These are phyloP conservation scores for Solanum corneliomulleri DNA, from an alignment of 257 asterid genomes.

Conservation along the genomic window DNA sequence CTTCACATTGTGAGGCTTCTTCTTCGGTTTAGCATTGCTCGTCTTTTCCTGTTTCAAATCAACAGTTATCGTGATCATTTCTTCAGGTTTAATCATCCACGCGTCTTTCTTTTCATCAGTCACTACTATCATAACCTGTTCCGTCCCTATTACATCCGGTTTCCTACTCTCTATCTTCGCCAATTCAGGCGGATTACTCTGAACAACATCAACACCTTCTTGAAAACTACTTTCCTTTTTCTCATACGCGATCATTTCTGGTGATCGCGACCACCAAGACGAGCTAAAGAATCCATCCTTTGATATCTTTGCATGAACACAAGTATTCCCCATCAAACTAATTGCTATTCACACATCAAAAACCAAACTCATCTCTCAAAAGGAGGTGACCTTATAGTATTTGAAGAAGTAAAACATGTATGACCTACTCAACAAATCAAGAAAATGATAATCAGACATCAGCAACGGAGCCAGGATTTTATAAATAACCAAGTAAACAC, in stretches of 20 bases:
- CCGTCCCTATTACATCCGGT: not conserved
- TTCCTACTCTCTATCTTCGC: constrained; percentile 14
- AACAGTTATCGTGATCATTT: not conserved
- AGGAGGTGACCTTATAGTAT: not conserved
- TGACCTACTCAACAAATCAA: not conserved
- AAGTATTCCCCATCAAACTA: constrained; percentile 19
- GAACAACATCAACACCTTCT: constrained; percentile 4
- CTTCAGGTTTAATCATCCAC: constrained; percentile 9
- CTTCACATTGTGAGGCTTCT: constrained; percentile 36
- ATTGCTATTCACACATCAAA: not conserved
- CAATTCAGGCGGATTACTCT: constrained; percentile 25
- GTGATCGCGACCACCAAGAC: constrained; percentile 5
- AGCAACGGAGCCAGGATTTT: not conserved
- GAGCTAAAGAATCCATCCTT: constrained; percentile 12
- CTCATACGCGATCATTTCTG: not conserved
- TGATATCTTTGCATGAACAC: constrained; percentile 10
- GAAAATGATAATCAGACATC: not conserved
- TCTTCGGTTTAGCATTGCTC: constrained; percentile 15
- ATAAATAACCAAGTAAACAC: not conserved
- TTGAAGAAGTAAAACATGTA: not conserved
- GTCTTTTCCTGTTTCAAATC: not conserved
- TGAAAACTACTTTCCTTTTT: not conserved
- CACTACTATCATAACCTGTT: constrained; percentile 5
- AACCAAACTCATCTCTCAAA: not conserved
- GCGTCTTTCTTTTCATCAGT: constrained; percentile 13